Base-by-base conservation (phyloP, 108 stramenopile genomes). In the Epipyxis sp. region DNA sequence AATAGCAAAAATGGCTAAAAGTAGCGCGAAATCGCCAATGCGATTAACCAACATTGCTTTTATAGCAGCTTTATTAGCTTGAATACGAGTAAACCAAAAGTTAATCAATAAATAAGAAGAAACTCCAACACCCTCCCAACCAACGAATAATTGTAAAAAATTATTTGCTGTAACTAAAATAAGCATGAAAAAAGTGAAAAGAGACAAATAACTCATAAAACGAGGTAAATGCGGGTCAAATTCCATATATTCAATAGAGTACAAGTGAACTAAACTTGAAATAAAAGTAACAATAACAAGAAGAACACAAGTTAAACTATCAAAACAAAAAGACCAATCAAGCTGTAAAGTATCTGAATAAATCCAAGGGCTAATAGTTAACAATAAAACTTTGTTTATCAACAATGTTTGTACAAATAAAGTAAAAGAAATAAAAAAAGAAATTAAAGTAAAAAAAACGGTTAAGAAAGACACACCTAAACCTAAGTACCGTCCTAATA, bases 11-110 rank as follows among this genome's bases (percentile, higher is more conserved):
- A 65, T 65, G 30, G 30, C 61, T 65, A 65, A 65, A 32, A 65
- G 35, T 65, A 65, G 34, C 30, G 34, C 20, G 34, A 65, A 65
- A 32, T 65, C 61, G 20, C 61, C 61, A 65, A 65, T 32, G 20
- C 61, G 20, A 32, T 84, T 84, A 78, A 81, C 54, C 46, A 84
- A 34, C 82, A 85, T 82, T 1, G 85, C 81, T 80, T 85, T 81
- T 40, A 85, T 85, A 79, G 81, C 81, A 10, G 84, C 84, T 82
- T 82, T 82, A 76, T 82, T 85, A 0, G 85, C 85, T 76, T 85
- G 85, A 59, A 85, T 79, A 41, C 83, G 32, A 2, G 81, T 85
- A 80, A 82, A 85, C 85, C 85, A 85, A 82, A 85, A 85, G 80
- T 85, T 85, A 85, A 85, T 85, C 6, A 85, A 50, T 39, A 85